Evolutionary conservation across 73 alveolate species (phyloP).

Genomic region (Stentor roeselii): DNA sequence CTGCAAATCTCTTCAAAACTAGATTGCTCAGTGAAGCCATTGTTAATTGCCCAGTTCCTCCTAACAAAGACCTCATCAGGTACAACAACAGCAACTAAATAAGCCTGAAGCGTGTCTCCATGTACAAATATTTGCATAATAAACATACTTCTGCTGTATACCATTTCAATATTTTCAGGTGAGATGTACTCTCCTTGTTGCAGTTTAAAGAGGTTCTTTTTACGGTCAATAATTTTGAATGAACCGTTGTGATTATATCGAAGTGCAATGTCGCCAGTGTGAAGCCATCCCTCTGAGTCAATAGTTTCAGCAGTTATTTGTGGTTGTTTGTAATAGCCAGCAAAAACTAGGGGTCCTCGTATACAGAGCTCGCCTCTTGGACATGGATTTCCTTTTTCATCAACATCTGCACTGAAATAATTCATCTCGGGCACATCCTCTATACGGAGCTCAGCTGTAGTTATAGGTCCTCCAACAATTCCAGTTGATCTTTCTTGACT

Average conservation of each 20-base stretch:
- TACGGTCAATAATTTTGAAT: conserved; percentile 82
- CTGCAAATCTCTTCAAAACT: too few relatives aligned
- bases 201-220: conserved; percentile 90
- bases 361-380: conserved; percentile 92
- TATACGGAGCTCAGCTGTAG: conserved; percentile 61
- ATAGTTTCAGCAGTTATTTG: conserved; percentile 69
- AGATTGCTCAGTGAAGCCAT: too few relatives aligned
- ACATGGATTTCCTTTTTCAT: conserved; percentile 62
- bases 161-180: conserved; percentile 92
- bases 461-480: conserved; percentile 77
- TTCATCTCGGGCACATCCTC: conserved; percentile 84
- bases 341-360: conserved; percentile 78
- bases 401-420: conserved; percentile 63
- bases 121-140: conserved; percentile 86
- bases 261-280: conserved; percentile 92
- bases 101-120: conserved; percentile 88
- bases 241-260: conserved; percentile 58
- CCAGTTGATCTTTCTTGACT: conserved; percentile 64
- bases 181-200: conserved; percentile 96
- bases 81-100: conserved; percentile 79
- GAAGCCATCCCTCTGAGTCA: conserved; percentile 94
- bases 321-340: conserved; percentile 71
- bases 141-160: conserved; percentile 54
- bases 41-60: conserved; percentile 61
- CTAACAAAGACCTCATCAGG: conserved; percentile 66